Evolutionary conservation across 2,329 filamentous ascomycete species (phyloP).

Genomic region (Aspergillus ibericus): DNA sequence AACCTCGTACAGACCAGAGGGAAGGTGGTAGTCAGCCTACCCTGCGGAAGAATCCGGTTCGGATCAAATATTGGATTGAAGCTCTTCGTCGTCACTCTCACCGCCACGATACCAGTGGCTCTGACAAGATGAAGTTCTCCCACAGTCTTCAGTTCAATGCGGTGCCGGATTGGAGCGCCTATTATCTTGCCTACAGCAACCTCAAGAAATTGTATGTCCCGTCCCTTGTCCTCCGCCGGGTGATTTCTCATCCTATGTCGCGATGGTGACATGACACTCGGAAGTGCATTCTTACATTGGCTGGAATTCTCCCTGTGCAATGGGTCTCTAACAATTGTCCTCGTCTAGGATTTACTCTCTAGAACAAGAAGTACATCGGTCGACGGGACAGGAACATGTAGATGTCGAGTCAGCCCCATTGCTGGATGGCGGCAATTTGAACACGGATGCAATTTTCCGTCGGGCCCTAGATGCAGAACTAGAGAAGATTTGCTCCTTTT

Average conservation of each 20-base stretch:
- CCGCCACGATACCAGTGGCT: slow-evolving; percentile 38
- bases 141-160: slow-evolving; percentile 99
- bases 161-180: slow-evolving; percentile 97
- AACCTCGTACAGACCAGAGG: not conserved
- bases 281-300: slow-evolving; percentile 2
- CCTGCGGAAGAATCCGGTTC: slow-evolving; percentile 14
- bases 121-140: slow-evolving; percentile 97
- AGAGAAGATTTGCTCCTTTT: slow-evolving; percentile 92
- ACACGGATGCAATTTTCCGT: slow-evolving; percentile 79
- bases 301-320: not conserved
- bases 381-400: slow-evolving; percentile 49
- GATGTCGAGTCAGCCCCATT: slow-evolving; percentile 86
- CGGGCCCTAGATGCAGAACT: slow-evolving; percentile 82
- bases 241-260: not conserved
- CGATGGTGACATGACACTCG: slow-evolving; percentile 8
- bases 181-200: slow-evolving; percentile 98
- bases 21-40: not conserved
- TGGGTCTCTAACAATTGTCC: slow-evolving; percentile 1
- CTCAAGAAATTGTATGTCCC: slow-evolving; percentile 87
- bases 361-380: slow-evolving; percentile 76
- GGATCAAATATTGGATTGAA: slow-evolving; percentile 35
- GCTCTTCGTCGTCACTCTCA: slow-evolving; percentile 31
- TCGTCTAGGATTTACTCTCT: slow-evolving; percentile 85
- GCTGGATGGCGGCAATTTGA: slow-evolving; percentile 58
- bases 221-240: slow-evolving; percentile 4